Conservation (phyloP, 108 stramenopile genomes). For the Skeletonema grethae region DNA sequence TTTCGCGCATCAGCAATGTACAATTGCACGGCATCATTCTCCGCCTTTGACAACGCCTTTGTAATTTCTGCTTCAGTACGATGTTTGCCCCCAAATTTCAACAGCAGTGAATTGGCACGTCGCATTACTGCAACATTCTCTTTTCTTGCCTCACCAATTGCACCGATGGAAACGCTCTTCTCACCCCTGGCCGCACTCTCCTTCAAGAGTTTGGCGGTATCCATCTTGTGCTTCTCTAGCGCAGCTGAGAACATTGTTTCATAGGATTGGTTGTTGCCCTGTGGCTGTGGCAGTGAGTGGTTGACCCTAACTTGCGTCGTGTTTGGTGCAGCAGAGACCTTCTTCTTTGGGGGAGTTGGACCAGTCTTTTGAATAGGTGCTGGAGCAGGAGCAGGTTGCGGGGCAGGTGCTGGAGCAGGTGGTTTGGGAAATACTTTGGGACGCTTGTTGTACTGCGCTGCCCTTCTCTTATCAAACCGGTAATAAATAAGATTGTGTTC, state of each 20-base stretch:
- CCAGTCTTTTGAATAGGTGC: not conserved
- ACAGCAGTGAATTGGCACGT: not conserved
- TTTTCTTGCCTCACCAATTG: conserved; percentile 1
- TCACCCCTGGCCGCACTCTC: conserved; percentile 32
- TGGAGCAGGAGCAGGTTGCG: not conserved
- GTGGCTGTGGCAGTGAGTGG: not conserved
- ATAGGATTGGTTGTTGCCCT: not conserved
- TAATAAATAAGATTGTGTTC: conserved; percentile 50
- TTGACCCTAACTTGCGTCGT: not conserved
- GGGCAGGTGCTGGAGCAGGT: not conserved
- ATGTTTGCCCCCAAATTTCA: conserved; percentile 6
- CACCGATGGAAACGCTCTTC: conserved; percentile 7
- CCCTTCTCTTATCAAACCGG: conserved; percentile 25
- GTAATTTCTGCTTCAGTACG: conserved; percentile 8
- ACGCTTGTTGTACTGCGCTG: not conserved
- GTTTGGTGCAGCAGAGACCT: not conserved
- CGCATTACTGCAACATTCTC: conserved; percentile 12
- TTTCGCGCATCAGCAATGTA: conserved; percentile 1
- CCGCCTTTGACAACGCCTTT: conserved; percentile 9
- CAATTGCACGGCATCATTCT: conserved; percentile 11
- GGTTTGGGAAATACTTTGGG: not conserved
- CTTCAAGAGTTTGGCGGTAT: conserved; percentile 19
- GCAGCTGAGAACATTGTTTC: not conserved
- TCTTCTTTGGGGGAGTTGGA: not conserved
- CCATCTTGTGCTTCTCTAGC: conserved; percentile 14